Evolutionary conservation across 805 yeast genomes (phyloP).

Genomic region (Candida rishiriensis): DNA sequence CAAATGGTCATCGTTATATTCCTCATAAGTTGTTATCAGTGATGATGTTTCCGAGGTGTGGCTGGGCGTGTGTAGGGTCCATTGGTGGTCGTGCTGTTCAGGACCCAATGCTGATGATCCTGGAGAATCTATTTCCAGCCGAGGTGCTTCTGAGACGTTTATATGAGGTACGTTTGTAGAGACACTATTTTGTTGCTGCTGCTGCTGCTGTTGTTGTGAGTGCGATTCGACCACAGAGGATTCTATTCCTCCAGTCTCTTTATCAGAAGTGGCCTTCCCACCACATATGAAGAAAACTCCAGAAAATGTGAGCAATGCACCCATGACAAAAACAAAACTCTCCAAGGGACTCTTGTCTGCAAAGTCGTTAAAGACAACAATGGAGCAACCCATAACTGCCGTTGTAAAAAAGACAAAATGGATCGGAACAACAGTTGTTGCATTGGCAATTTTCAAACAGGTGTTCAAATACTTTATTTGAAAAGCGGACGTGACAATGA

Average conservation of each 20-base stretch:
- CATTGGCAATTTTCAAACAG: conserved; percentile 35
- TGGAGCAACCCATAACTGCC: conserved; percentile 39
- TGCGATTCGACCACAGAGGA: too few relatives aligned
- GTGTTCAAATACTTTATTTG: conserved; percentile 37
- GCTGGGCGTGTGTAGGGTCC: too few relatives aligned
- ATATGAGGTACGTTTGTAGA: too few relatives aligned
- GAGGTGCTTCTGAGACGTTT: too few relatives aligned
- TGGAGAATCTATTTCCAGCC: too few relatives aligned
- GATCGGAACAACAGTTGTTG: conserved; percentile 45
- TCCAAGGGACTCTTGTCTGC: conserved; percentile 22
- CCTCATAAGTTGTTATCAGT: too few relatives aligned
- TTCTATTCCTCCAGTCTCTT: background rate
- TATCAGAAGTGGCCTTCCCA: conserved; percentile 4
- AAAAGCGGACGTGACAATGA: conserved; percentile 35
- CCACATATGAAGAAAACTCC: conserved; percentile 39
- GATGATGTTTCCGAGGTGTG: too few relatives aligned
- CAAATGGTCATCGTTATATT: too few relatives aligned
- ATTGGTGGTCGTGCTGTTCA: too few relatives aligned
- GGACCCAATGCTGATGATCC: too few relatives aligned
- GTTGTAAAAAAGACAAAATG: conserved; percentile 46
- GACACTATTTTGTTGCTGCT: too few relatives aligned
- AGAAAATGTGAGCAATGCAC: conserved; percentile 33
- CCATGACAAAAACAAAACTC: conserved; percentile 26
- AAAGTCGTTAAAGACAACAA: conserved; percentile 38
- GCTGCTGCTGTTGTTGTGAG: too few relatives aligned